These are phyloP conservation scores for Pyrenula massariospora DNA, from an alignment of 495 filamentous ascomycete genomes.

Conservation along the genomic window DNA sequence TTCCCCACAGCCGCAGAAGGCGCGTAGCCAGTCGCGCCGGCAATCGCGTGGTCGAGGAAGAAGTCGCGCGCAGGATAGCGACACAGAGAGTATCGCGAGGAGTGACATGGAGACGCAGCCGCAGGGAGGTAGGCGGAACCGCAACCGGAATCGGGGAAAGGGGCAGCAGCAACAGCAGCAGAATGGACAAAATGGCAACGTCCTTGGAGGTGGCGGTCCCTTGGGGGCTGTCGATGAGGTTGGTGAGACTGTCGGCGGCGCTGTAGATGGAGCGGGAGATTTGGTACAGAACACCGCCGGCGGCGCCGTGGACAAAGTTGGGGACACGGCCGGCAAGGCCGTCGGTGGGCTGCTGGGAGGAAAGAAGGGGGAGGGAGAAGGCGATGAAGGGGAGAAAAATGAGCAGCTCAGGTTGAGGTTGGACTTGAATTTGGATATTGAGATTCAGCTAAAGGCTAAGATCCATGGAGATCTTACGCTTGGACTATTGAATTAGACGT, in stretches of 20 bases:
- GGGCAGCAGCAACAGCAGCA: slow-evolving; percentile 24
- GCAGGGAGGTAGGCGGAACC: slow-evolving; percentile 18
- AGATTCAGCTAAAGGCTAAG: slow-evolving; percentile 82
- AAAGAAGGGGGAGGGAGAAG: slow-evolving; percentile 23
- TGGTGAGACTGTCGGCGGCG: slow-evolving; percentile 33
- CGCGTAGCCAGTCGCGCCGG: slow-evolving; percentile 18
- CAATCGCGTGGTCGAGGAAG: slow-evolving; percentile 12
- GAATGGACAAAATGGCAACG: slow-evolving; percentile 5
- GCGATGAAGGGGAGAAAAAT: slow-evolving; percentile 34
- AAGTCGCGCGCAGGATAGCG: slow-evolving; percentile 7
- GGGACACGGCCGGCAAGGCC: slow-evolving; percentile 45
- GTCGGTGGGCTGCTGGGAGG: slow-evolving; percentile 37
- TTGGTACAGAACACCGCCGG: slow-evolving; percentile 55
- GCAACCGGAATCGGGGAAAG: slow-evolving; percentile 18
- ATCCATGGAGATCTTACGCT: slow-evolving; percentile 86
- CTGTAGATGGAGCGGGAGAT: slow-evolving; percentile 25
- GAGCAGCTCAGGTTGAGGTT: slow-evolving; percentile 68
- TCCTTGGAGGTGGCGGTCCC: slow-evolving; percentile 24
- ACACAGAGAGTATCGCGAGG: slow-evolving; percentile 10
- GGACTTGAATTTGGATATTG: slow-evolving; percentile 79
- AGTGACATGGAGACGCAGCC: slow-evolving; percentile 5
- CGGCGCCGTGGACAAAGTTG: slow-evolving; percentile 43
- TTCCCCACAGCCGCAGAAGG: slow-evolving; percentile 10
- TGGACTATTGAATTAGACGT: slow-evolving; percentile 48
- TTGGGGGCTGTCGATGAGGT: slow-evolving; percentile 46